Evolutionary conservation across 441 rosid species (phyloP).

Genomic region (Adansonia madagascariensis): DNA sequence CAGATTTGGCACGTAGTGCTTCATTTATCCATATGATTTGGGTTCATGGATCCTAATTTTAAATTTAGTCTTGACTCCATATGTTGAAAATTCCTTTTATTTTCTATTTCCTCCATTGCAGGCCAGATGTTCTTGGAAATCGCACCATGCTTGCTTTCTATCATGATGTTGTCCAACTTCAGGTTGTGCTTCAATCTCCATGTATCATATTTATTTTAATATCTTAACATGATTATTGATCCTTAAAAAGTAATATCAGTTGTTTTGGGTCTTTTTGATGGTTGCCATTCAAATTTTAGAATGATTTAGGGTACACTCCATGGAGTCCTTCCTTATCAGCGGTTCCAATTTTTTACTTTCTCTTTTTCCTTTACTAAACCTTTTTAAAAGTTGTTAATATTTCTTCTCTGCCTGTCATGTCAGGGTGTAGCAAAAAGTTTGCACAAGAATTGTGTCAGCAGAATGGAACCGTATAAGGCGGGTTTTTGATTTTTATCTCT

Average conservation of each 20-base stretch:
- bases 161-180: conserved; percentile 65
- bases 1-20: conserved; percentile 9
- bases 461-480: conserved; percentile 60
- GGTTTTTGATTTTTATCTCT: conserved; percentile 27
- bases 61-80: not conserved
- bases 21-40: not conserved
- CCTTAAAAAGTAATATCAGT: conserved; percentile 5
- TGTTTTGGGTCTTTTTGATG: not conserved
- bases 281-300: not conserved
- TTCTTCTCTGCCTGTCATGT: conserved; percentile 27
- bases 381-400: not conserved
- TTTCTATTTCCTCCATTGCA: conserved; percentile 43
- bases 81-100: not conserved
- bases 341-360: not conserved
- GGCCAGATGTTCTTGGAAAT: conserved; percentile 75
- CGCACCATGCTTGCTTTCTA: conserved; percentile 77
- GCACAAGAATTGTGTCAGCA: conserved; percentile 56
- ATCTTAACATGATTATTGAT: not conserved
- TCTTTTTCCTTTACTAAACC: not conserved
- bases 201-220: not conserved
- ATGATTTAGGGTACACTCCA: not conserved
- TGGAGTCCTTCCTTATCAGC: not conserved
- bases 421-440: conserved; percentile 77
- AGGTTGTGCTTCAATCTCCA: conserved; percentile 52
- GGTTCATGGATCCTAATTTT: not conserved